These are phyloP conservation scores for Boletus fagicola DNA, from an alignment of 768 basidiomycete species.

Conservation along the genomic window DNA sequence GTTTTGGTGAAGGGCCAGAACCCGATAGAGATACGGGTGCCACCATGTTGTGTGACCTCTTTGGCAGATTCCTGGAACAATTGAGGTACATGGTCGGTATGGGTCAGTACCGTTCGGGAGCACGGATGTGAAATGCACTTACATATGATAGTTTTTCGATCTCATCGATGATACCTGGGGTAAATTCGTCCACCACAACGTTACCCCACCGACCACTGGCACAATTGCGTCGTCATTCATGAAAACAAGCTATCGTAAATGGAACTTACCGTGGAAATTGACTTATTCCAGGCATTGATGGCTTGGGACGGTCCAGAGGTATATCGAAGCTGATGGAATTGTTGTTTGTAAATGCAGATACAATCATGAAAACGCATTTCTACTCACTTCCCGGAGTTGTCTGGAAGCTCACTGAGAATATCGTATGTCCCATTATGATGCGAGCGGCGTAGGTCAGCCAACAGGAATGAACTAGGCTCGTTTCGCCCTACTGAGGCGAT, in stretches of 20 bases:
- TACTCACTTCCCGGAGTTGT: not conserved
- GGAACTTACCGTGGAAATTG: constrained; percentile 6
- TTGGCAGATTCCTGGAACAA: constrained; percentile 6
- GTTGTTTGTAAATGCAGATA: not conserved
- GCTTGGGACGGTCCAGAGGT: not conserved
- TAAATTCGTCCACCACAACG: constrained; percentile 18
- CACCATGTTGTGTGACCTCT: constrained; percentile 1
- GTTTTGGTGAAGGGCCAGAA: too few relatives aligned
- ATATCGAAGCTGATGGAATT: not conserved
- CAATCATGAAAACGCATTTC: not conserved
- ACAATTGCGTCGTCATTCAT: not conserved
- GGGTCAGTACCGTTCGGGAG: too few relatives aligned
- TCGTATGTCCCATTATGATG: constrained; percentile 1
- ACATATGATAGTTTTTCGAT: not conserved
- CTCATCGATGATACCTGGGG: not conserved
- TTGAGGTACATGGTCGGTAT: not conserved
- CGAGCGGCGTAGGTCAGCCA: not conserved
- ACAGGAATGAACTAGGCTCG: not conserved
- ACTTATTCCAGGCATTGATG: constrained; percentile 1
- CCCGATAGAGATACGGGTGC: constrained; percentile 3
- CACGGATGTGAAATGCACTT: not conserved
- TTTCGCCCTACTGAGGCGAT: too few relatives aligned
- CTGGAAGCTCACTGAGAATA: not conserved
- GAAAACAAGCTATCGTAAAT: not conserved
- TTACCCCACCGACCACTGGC: constrained; percentile 21